Base-by-base conservation (phyloP, 805 yeast species). In the Komagataella ulmi region DNA sequence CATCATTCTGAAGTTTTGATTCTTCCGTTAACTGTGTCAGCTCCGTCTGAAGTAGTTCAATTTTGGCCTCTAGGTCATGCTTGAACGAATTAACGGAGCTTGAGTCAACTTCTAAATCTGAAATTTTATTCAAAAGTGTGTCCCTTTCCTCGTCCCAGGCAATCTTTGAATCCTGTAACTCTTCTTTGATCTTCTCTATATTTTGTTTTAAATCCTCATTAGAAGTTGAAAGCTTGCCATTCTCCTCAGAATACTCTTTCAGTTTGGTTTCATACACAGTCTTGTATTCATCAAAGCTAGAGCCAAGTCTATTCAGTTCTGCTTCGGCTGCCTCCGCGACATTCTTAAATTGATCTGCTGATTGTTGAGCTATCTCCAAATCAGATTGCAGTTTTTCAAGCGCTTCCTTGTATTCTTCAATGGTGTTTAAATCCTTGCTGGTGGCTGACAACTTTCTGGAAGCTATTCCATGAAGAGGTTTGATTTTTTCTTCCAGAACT, bases 281-380 rank as follows among this genome's bases (percentile, higher is more conserved):
- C 55, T 72, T 75, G 55, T 64, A 74, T 48, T 64, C 65, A 49
- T 75, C 87, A 60, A 75, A 83, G 1, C 82, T 69, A 18, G 68
- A 67, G 24, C 77, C 80, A 54, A 86, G 68, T 48, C 73, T 70
- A 44, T 68, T 65, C 44, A 87, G 69, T 4, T 89, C 80, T 50
- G 76, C 77, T 59, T 87, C 95, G 3, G 88, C 79, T 12, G 85
- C 79, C 50, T 66, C 65, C 0, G 89, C 81, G 45, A 87, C 73
- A n/a, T 68, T 69, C 52, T 81, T 77, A 61, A 82, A 77, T 56
- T 83, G 81, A n/a, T 72, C 72, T 7, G 77, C 73, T 58, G 75
- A 80, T n/a, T 75, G 69, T 56, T 77, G 76, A 0, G 87, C 78
- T 14, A 76, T 67, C 19, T 72, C 75, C 52, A 84, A 71, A 52